phyloP scores from a whole-genome alignment of 2,329 filamentous ascomycete species.

The Aureobasidium mangrovei region DNA sequence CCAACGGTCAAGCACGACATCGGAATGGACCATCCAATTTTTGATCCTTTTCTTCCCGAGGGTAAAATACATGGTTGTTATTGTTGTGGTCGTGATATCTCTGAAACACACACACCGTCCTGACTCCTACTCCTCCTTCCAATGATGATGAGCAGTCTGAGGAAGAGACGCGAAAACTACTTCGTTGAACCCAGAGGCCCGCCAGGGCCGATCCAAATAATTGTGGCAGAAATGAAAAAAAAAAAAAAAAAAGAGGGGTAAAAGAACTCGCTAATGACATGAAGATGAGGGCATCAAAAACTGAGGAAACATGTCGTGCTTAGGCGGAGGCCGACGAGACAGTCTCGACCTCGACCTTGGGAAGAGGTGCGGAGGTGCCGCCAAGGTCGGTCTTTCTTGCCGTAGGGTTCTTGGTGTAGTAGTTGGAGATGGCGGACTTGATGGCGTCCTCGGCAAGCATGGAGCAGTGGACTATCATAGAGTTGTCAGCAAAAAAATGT shows the following conservation, averaged over 20 bases:
- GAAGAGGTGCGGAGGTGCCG: constrained; percentile 61
- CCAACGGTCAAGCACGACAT: not conserved
- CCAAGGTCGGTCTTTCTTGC: constrained; percentile 65
- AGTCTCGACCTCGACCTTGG: constrained; percentile 54
- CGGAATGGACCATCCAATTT: not conserved
- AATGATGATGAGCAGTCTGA: not conserved
- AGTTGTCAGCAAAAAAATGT: constrained; percentile 7
- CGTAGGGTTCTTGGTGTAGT: constrained; percentile 83
- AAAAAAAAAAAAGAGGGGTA: not conserved
- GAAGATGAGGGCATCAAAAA: constrained; percentile 6
- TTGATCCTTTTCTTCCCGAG: not conserved
- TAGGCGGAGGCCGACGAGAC: constrained; percentile 27
- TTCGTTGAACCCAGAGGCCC: not conserved
- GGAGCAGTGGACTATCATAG: constrained; percentile 67
- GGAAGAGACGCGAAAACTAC: not conserved
- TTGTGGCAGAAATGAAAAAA: not conserved
- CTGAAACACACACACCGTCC: not conserved
- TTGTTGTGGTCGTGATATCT: not conserved
- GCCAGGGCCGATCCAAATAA: constrained; percentile 7
- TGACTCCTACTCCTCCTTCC: not conserved
- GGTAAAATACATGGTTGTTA: constrained; percentile 3
- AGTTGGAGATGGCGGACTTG: constrained; percentile 84
- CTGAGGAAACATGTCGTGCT: not conserved
- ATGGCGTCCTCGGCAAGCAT: constrained; percentile 91
- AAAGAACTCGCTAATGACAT: constrained; percentile 11